Percentiles rank a stretch among this genome's conserved stretches.
Conservation (phyloP, 2,329 filamentous ascomycete genomes). For the Neofusicoccum ribis region DNA sequence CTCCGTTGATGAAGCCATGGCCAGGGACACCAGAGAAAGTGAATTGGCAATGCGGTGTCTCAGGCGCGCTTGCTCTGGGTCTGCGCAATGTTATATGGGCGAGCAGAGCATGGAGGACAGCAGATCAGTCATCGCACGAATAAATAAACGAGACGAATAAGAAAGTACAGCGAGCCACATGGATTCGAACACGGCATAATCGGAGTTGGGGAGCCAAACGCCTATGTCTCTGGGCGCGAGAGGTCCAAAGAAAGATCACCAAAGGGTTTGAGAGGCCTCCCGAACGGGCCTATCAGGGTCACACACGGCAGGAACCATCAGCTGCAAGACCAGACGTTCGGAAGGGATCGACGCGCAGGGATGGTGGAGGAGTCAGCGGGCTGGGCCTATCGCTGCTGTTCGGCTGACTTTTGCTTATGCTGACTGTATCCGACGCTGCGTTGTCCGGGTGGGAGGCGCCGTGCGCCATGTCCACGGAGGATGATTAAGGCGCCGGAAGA, state of each 20-base stretch:
- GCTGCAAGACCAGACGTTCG: neutral
- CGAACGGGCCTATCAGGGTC: neutral
- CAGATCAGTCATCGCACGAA: slow-evolving; percentile 1
- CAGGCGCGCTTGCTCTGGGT: neutral
- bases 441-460: slow-evolving; percentile 11
- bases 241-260: neutral
- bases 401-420: neutral
- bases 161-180: neutral
- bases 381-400: neutral
- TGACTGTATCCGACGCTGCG: slow-evolving; percentile 11
- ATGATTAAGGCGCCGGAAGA: neutral
- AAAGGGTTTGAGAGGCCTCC: neutral
- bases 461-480: neutral
- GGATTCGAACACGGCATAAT: neutral
- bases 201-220: slow-evolving; percentile 6
- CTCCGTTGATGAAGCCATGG: neutral
- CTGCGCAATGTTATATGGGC: neutral
- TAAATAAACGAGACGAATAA: slow-evolving; percentile 7
- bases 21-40: neutral
- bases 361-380: too few species aligned
- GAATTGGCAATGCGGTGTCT: neutral
- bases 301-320: neutral
- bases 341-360: neutral
- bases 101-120: neutral
- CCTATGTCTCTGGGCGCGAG: neutral